Conservation (phyloP, 2,329 filamentous ascomycete genomes). For the Trichoderma oligosporum region DNA sequence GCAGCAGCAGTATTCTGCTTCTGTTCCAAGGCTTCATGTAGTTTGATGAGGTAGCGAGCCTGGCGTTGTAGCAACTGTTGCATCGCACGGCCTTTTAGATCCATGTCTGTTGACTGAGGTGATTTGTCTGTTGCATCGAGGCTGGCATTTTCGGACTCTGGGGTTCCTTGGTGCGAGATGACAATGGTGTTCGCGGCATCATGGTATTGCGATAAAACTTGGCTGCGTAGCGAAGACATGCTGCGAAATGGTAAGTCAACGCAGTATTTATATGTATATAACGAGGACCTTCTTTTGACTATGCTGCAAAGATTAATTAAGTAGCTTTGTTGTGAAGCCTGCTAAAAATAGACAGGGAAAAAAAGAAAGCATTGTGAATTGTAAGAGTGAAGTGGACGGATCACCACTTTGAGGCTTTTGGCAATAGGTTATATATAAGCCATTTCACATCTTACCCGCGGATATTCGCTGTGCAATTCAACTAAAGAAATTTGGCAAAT, state of each 20-base stretch:
- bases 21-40: constrained; percentile 23
- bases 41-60: constrained; percentile 25
- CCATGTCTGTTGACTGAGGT: not conserved
- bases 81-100: constrained; percentile 24
- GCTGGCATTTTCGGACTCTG: not conserved
- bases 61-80: constrained; percentile 31
- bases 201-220: constrained; percentile 28
- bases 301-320: too few relatives aligned
- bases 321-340: too few relatives aligned
- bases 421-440: not conserved
- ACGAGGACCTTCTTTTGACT: too few relatives aligned
- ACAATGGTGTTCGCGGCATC: constrained; percentile 24
- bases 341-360: too few relatives aligned
- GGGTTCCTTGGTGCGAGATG: not conserved
- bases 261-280: not conserved
- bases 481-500: too few relatives aligned
- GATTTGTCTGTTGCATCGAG: not conserved
- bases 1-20: not conserved
- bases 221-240: constrained; percentile 25
- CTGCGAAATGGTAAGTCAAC: not conserved
- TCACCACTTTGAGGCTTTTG: not conserved
- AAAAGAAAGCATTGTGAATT: too few relatives aligned
- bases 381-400: too few relatives aligned
- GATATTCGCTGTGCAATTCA: too few relatives aligned
- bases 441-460: too few relatives aligned